Evolutionary conservation across 768 basidiomycete genomes (phyloP).

Genomic region (Russula brevipes): DNA sequence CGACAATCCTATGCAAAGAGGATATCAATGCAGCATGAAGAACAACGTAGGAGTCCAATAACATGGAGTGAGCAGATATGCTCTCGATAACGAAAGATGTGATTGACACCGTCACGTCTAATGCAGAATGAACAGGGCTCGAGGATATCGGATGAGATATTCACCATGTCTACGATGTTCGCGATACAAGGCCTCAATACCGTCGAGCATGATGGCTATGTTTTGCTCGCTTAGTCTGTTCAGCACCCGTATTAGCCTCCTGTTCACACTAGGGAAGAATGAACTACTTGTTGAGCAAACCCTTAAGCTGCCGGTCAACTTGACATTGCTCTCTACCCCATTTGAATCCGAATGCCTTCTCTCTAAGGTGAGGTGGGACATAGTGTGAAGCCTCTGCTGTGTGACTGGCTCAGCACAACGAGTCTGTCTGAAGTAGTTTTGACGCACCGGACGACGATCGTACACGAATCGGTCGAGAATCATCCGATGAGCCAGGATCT

Average conservation of each 20-base stretch:
- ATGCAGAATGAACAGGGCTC: background rate
- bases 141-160: background rate
- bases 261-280: background rate
- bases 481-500: conserved; percentile 2
- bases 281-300: conserved; percentile 75
- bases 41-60: conserved; percentile 86
- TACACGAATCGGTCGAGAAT: conserved; percentile 8
- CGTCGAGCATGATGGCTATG: conserved; percentile 64
- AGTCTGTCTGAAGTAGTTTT: background rate
- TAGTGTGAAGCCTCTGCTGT: conserved; percentile 46
- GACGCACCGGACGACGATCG: background rate
- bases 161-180: conserved; percentile 73
- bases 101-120: conserved; percentile 73
- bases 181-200: conserved; percentile 72
- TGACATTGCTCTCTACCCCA: conserved; percentile 40
- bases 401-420: background rate
- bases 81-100: conserved; percentile 73
- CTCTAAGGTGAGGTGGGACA: conserved; percentile 76
- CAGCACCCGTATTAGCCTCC: background rate
- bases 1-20: conserved; percentile 72
- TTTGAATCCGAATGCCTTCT: conserved; percentile 38
- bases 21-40: conserved; percentile 83
- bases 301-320: conserved; percentile 78
- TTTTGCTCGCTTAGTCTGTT: conserved; percentile 89
- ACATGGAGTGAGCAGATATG: conserved; percentile 72